Evolutionary conservation across 2,329 filamentous ascomycete genomes (phyloP).

Genomic region (Stagonosporopsis cucurbitacearum): DNA sequence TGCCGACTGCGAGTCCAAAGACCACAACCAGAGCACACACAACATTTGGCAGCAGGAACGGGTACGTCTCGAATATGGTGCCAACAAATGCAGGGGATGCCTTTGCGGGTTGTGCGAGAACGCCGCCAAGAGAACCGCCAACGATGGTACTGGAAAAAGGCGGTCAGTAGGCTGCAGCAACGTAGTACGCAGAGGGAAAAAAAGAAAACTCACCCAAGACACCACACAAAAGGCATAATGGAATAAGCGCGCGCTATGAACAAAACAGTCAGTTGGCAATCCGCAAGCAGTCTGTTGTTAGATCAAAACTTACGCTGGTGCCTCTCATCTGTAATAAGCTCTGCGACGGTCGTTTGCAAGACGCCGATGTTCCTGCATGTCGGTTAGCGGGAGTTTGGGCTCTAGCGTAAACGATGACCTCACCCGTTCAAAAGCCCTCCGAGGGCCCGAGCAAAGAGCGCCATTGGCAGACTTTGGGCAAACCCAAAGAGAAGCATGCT

Average conservation of each 20-base stretch:
- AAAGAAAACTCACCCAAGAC: conserved; percentile 70
- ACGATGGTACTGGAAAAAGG: conserved; percentile 74
- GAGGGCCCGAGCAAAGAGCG: conserved; percentile 84
- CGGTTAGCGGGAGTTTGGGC: conserved; percentile 38
- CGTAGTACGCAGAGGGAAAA: conserved; percentile 16
- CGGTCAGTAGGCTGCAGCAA: conserved; percentile 30
- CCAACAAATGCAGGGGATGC: conserved; percentile 82
- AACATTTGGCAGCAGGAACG: conserved; percentile 91
- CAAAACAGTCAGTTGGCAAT: conserved; percentile 30
- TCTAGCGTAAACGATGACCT: conserved; percentile 47
- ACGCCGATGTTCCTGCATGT: conserved; percentile 83
- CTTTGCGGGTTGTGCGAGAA: conserved; percentile 83
- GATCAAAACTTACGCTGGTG: conserved; percentile 74
- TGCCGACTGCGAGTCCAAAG: conserved; percentile 76
- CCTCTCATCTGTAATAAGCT: conserved; percentile 89
- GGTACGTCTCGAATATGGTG: conserved; percentile 83
- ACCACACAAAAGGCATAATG: conserved; percentile 99
- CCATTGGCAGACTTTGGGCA: conserved; percentile 78
- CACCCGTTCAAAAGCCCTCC: conserved; percentile 93
- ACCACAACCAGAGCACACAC: conserved; percentile 82
- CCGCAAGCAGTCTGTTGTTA: conserved; percentile 10
- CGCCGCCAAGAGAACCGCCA: conserved; percentile 88
- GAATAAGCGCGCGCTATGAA: conserved; percentile 83
- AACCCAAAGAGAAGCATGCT: conserved; percentile 96
- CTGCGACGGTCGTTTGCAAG: conserved; percentile 91